Base-by-base conservation (phyloP, 345 rosid species). In the Populus tremula region DNA sequence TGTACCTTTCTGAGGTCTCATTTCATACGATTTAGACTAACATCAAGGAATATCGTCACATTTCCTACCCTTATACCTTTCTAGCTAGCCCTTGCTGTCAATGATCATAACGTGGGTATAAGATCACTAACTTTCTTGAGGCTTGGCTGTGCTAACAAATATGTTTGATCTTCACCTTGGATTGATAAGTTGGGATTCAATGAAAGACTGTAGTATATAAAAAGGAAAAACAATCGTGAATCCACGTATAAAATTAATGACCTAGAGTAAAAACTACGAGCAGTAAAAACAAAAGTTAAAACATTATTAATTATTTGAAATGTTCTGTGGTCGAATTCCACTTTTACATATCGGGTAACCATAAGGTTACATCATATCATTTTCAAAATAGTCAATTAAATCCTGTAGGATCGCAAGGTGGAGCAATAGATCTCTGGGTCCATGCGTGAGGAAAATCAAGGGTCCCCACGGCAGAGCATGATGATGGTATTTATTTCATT, bases 391-490 rank as follows among this genome's bases (percentile, higher is more conserved):
- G 12, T 4, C 64, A 10, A 56, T n/a, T 59, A 23, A 59, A 59
- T 8, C 64, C 12, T 0, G 12, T 1, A n/a, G 64, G 63, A 56
- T 23, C 27, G 14, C 11, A 56, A 43, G 47, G 47, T 43, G 27
- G 29, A 59, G 16, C 64, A 23, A 59, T n/a, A 23, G 29, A n/a
- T 0, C 23, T 3, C n/a, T 38, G 75, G 75, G 75, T 36, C 75
- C 75, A 69, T 6, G 31, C 5, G 1, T n/a, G 50, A 43, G 23
- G 76, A 70, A 76, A 77, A 53, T 20, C 39, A 77, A 69, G 31
- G 74, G 79, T 77, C 74, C 79, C 79, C 74, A 59, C 79, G 13
- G 1, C 71, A 54, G 23, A 25, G 3, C 23, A 35, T 67, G n/a
- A 69, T 69, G 12, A 68, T 69, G 74, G 20, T 11, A 17, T 38